phyloP scores from a whole-genome alignment of 2,329 filamentous ascomycete species.

The Botrytis cinerea region DNA sequence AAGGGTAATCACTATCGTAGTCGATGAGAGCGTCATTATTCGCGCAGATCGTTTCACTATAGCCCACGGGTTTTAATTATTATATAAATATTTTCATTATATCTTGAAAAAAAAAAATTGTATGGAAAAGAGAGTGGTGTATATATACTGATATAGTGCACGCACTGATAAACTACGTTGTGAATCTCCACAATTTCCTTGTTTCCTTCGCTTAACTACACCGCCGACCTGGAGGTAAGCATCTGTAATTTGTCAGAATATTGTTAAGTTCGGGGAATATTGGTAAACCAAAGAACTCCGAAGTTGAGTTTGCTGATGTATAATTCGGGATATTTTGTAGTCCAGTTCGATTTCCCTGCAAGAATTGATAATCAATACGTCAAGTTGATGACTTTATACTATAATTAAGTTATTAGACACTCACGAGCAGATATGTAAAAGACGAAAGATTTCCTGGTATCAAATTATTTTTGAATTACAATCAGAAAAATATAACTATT shows the following conservation, averaged over 20 bases:
- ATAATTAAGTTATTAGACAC: neutral
- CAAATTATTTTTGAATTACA: neutral
- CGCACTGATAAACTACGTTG: too few relatives aligned
- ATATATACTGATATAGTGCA: too few relatives aligned
- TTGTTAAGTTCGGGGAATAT: neutral
- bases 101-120: too few relatives aligned
- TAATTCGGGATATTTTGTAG: neutral
- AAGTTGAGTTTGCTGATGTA: neutral
- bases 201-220: neutral
- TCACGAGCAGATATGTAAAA: neutral
- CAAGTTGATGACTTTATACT: neutral
- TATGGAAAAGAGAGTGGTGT: too few relatives aligned
- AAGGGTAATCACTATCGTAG: neutral
- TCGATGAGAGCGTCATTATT: neutral
- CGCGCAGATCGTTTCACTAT: neutral
- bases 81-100: too few relatives aligned
- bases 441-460: neutral
- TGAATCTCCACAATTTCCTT: rapidly evolving
- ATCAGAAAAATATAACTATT: neutral
- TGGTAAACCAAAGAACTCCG: neutral
- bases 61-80: neutral
- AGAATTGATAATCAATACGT: neutral
- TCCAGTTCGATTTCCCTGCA: neutral
- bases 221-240: neutral
- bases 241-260: neutral